Base-by-base conservation (phyloP, 1,284 basidiomycete genomes). In the Ceraceosorus guamensis region DNA sequence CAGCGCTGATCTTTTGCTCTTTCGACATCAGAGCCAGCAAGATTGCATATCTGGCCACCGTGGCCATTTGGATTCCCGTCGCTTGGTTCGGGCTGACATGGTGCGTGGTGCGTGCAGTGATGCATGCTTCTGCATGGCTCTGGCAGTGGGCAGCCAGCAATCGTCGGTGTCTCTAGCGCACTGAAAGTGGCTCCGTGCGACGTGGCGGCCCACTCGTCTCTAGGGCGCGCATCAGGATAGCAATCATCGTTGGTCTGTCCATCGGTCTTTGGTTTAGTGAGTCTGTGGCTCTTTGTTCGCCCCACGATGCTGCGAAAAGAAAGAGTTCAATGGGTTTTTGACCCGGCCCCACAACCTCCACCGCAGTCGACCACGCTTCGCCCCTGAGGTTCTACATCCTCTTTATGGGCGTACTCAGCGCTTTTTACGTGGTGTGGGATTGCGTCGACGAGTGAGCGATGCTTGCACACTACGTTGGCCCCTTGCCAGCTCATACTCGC, bases 401-500 rank as follows among this genome's bases (percentile, higher is more conserved):
- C 4, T 69, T 68, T 48, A 41, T 68, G 10, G 66, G 67, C 3
- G 64, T 68, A 24, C 61, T 68, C 60, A 46, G 31, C 5, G 49
- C 46, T 2, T 62, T 67, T 32, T 66, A 67, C 50, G 16, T 31
- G 18, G 14, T 47, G 11, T 37, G 32, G 32, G 50, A 51, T 43
- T 24, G 24, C n/a, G 6, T 51, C 10, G 50, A 51, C 34, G 35
- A 55, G 37, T 33, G 32, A 48, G 46, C 14, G 8, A 48, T 24
- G 46, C 18, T 8, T 8, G 8, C 18, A n/a, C n/a, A n/a, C 18
- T 8, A 33, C 32, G 7, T 7, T n/a, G 46, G 32, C n/a, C 18
- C 10, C 32, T 13, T 33, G 46, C 18, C 32, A 8, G 8, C 18
- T 8, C 32, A 8, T 14, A 48, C 7, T 30, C 6, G 32, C 50